These are phyloP conservation scores for Colletotrichum sublineola DNA, from an alignment of 2,329 filamentous ascomycete genomes.

Conservation along the genomic window DNA sequence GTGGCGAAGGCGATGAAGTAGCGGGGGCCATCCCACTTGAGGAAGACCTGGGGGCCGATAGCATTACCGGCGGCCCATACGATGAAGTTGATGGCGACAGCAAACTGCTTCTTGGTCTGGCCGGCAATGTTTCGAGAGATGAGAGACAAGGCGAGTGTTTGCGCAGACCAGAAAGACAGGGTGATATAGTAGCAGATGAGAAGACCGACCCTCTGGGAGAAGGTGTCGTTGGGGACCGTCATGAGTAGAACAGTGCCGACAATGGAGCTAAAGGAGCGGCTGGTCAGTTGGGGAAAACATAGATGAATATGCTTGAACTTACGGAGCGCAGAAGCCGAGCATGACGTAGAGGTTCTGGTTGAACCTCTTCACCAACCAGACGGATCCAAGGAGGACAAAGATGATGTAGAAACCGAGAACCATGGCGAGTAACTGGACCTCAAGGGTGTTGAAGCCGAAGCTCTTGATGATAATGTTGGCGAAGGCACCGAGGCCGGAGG, in stretches of 20 bases:
- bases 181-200: conserved; percentile 82
- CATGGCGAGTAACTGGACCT: conserved; percentile 82
- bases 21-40: conserved; percentile 69
- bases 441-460: conserved; percentile 74
- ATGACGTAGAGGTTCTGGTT: conserved; percentile 78
- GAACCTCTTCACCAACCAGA: conserved; percentile 77
- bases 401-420: conserved; percentile 82
- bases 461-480: conserved; percentile 79
- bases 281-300: neutral
- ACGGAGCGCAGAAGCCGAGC: conserved; percentile 75
- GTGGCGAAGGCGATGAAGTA: conserved; percentile 79
- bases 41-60: conserved; percentile 76
- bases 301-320: conserved; percentile 49
- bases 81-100: conserved; percentile 78
- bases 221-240: conserved; percentile 71
- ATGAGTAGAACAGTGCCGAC: conserved; percentile 80
- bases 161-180: conserved; percentile 82
- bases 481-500: conserved; percentile 79
- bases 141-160: conserved; percentile 76
- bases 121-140: conserved; percentile 78
- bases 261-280: conserved; percentile 66
- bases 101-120: conserved; percentile 79
- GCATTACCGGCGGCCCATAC: conserved; percentile 78
- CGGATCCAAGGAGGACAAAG: conserved; percentile 73
- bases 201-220: conserved; percentile 73